Conservation (phyloP, 768 basidiomycete genomes). For the Trametes punicea region DNA sequence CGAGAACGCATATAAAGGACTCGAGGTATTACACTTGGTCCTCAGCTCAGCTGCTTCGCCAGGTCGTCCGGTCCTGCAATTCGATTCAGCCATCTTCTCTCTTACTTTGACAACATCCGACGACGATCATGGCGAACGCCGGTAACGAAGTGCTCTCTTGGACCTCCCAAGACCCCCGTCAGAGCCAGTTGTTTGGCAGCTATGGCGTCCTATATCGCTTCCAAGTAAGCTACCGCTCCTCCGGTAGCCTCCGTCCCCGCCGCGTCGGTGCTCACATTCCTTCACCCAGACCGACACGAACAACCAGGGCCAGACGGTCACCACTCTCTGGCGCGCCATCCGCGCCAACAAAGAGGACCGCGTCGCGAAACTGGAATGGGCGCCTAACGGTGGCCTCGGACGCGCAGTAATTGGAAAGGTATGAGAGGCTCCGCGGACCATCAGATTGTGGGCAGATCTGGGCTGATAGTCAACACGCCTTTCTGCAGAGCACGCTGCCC, state of each 20-base stretch:
- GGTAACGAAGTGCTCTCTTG: constrained; percentile 69
- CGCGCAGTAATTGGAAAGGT: constrained; percentile 87
- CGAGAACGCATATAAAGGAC: constrained; percentile 49
- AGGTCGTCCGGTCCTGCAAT: constrained; percentile 18
- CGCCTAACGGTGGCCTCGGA: constrained; percentile 76
- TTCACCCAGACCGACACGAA: constrained; percentile 57
- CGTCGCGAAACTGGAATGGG: constrained; percentile 86
- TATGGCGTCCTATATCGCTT: constrained; percentile 83
- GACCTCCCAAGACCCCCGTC: constrained; percentile 84
- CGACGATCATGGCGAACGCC: constrained; percentile 42
- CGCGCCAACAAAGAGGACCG: constrained; percentile 85
- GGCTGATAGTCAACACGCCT: constrained; percentile 22
- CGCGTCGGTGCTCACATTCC: constrained; percentile 27
- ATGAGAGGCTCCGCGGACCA: constrained; percentile 10
- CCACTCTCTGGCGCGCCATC: constrained; percentile 77
- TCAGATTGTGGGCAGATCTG: constrained; percentile 26
- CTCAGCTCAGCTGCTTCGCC: constrained; percentile 18
- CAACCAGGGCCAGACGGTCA: constrained; percentile 64
- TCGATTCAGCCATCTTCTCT: constrained; percentile 17
- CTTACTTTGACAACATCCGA: constrained; percentile 27
- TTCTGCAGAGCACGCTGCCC: constrained; percentile 62
- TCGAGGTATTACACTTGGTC: constrained; percentile 10
- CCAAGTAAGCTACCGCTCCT: constrained; percentile 46
- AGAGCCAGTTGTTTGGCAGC: constrained; percentile 78
- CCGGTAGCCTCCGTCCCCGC: constrained; percentile 16